Percentiles rank a stretch among this genome's conserved stretches.
Evolutionary conservation across 805 yeast species (phyloP).

Genomic region (Saturnispora sekii): DNA sequence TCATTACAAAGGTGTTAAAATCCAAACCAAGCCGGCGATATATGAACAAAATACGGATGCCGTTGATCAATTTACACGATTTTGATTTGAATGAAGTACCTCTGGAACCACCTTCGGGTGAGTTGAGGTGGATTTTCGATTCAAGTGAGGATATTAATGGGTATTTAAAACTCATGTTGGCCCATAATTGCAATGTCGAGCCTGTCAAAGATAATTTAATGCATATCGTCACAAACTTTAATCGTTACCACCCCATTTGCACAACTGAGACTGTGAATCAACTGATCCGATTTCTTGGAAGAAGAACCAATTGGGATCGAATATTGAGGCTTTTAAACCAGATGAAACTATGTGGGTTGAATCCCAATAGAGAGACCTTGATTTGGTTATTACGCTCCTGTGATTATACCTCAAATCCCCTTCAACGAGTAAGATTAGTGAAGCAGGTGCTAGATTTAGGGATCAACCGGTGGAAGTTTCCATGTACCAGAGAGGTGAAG

Average conservation of each 20-base stretch:
- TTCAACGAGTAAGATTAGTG: background rate
- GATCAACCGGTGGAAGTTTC: constrained; percentile 2
- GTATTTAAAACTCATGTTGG: background rate
- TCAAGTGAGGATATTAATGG: background rate
- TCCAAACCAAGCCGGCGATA: background rate
- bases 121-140: background rate
- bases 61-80: background rate
- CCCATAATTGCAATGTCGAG: background rate
- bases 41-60: background rate
- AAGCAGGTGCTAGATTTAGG: background rate
- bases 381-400: constrained; percentile 5
- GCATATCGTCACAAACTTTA: background rate
- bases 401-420: background rate
- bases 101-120: background rate
- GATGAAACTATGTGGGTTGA: background rate
- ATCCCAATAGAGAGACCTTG: constrained; percentile 2
- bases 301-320: constrained; percentile 3
- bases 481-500: constrained; percentile 1
- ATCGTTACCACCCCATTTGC: background rate
- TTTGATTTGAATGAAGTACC: constrained; percentile 2
- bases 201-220: background rate
- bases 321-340: background rate
- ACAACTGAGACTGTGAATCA: background rate
- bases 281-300: background rate
- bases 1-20: background rate